Conservation (phyloP, 495 filamentous ascomycete genomes). For the Tuber microsphaerosporum region DNA sequence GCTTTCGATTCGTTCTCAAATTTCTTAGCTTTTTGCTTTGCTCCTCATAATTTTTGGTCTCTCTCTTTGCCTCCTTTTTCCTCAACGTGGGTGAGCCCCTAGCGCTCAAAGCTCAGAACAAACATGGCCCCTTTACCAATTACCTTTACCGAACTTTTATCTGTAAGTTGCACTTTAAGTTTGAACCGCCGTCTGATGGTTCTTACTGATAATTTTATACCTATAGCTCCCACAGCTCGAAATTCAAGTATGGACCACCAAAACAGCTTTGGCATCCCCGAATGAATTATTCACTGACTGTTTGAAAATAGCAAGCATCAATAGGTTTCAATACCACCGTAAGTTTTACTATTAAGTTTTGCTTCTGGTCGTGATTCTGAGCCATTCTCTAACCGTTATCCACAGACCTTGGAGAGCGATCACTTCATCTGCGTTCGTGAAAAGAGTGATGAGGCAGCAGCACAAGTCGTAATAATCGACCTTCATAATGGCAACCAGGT, state of each 20-base stretch:
- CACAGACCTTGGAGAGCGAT: conserved; percentile 93
- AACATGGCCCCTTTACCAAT: conserved; percentile 77
- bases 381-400: conserved; percentile 28
- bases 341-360: conserved; percentile 45
- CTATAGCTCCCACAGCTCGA: conserved; percentile 66
- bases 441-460: conserved; percentile 69
- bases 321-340: conserved; percentile 98
- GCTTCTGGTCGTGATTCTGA: conserved; percentile 9
- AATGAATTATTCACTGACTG: conserved; percentile 42
- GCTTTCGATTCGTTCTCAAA: conserved; percentile 30
- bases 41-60: conserved; percentile 46
- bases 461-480: conserved; percentile 94
- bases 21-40: conserved; percentile 37
- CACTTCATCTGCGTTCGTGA: conserved; percentile 91
- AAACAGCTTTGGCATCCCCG: conserved; percentile 20
- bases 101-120: conserved; percentile 31
- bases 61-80: conserved; percentile 44
- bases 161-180: conserved; percentile 40
- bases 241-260: conserved; percentile 61
- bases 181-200: neutral
- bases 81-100: conserved; percentile 30
- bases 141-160: conserved; percentile 92
- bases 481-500: conserved; percentile 91
- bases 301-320: conserved; percentile 56
- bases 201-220: conserved; percentile 23